These are phyloP conservation scores for Berberis thunbergii DNA, from an alignment of 164 flowering plant genomes.

Conservation along the genomic window DNA sequence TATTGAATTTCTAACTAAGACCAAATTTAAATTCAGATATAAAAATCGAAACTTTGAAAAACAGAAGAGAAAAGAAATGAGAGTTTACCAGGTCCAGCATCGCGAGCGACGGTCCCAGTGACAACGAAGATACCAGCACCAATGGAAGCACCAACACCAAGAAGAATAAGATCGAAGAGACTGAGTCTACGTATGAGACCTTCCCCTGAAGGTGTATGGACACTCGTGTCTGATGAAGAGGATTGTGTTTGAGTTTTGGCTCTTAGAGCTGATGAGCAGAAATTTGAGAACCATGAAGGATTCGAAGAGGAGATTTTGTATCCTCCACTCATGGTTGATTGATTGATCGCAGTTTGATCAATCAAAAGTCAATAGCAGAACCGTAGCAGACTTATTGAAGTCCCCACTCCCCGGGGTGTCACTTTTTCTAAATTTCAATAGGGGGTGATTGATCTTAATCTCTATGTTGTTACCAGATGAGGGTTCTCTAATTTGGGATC, in stretches of 20 bases:
- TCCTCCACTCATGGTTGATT: neutral
- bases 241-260: neutral
- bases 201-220: conserved; percentile 25
- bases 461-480: too few species aligned
- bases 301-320: neutral
- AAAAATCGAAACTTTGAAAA: neutral
- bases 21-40: neutral
- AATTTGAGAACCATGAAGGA: neutral
- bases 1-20: too few species aligned
- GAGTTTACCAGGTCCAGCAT: conserved; percentile 77
- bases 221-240: conserved; percentile 1
- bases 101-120: conserved; percentile 94
- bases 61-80: neutral
- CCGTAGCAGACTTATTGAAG: too few species aligned
- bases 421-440: too few species aligned
- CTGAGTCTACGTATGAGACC: conserved; percentile 76
- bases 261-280: neutral
- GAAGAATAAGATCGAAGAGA: conserved; percentile 65
- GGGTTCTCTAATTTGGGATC: too few species aligned
- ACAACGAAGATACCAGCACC: conserved; percentile 98
- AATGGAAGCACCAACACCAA: conserved; percentile 93
- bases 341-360: neutral
- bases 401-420: too few species aligned
- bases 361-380: too few species aligned
- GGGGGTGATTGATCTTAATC: too few species aligned